Evolutionary conservation across 208 protist species (phyloP), one percentile per base, ranked within the genome.

Genomic region (Acanthamoeba comandoni): DNA sequence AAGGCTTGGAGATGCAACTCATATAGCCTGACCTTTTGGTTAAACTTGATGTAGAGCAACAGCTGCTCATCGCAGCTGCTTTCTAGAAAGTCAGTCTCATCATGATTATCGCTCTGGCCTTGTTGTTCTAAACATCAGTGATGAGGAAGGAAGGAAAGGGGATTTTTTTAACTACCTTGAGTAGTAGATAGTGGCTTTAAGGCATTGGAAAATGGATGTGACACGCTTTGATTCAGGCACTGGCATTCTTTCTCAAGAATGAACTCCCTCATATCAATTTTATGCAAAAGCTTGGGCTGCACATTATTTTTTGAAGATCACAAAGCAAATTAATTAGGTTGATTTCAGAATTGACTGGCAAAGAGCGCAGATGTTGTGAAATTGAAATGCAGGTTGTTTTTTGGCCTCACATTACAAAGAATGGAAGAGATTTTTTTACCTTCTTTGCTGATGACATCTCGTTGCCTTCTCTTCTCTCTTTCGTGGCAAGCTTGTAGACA

Each of bases 31-130:
- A 80, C n/a, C 43, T 53, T 48, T 12, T 48, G 71, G n/a, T 48
- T 57, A 31, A 80, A 80, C 48, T 80, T 80, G 71, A 80, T 53
- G 51, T 62, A 13, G 13, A 80, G 71, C 71, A 80, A 15, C 7
- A 80, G 71, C 49, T 80, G 71, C 17, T 80, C 71, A 5, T 80
- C 71, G 0, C 53, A 48, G 71, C 58, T 80, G 71, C 71, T 80
- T 53, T 80, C 71, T 9, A 80, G 49, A 19, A 35, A 80, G n/a
- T 57, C 49, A 64, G 0, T n/a, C 57, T 26, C 57, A 8, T 26
- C 57, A 8, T 24, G 57, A n/a, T 64, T 26, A 26, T 26, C 57
- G 19, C 5, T 64, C 3, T 64, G n/a, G 5, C 5, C 57, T 64
- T 26, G 57, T 64, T 31, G 9, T 24, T 65, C 58, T 69, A 43